Percentiles rank a stretch among this genome's conserved stretches.
phyloP scores from a whole-genome alignment of 2,329 filamentous ascomycete genomes.

The Calonectria fujianensis region DNA sequence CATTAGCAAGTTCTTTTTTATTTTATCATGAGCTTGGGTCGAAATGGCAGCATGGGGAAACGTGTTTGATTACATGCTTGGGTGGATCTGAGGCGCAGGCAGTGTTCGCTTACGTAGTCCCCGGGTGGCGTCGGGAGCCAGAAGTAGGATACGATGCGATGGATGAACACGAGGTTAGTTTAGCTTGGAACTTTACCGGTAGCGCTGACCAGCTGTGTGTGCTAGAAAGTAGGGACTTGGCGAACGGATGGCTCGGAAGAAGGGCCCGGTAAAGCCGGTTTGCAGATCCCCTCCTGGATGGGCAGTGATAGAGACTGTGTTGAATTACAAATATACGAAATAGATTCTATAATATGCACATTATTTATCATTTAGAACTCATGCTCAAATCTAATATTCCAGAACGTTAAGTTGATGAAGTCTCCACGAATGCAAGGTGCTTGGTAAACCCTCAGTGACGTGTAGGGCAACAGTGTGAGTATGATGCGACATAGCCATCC shows the following conservation, averaged over 20 bases:
- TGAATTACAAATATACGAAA: background rate
- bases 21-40: background rate
- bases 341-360: too few relatives aligned
- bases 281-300: background rate
- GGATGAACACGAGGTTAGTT: background rate
- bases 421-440: background rate
- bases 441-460: background rate
- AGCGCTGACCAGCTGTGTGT: background rate
- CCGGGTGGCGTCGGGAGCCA: background rate
- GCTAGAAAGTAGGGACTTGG: background rate
- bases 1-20: background rate
- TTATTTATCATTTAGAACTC: background rate
- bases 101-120: background rate
- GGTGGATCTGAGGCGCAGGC: background rate
- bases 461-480: background rate
- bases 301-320: background rate
- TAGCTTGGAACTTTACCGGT: background rate
- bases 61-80: background rate
- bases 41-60: background rate
- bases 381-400: too few relatives aligned
- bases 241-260: background rate
- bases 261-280: background rate
- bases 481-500: background rate
- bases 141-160: background rate
- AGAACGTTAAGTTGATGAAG: background rate